These are phyloP conservation scores for Dacryopinax spathularia DNA, from an alignment of 768 basidiomycete species.

Conservation along the genomic window DNA sequence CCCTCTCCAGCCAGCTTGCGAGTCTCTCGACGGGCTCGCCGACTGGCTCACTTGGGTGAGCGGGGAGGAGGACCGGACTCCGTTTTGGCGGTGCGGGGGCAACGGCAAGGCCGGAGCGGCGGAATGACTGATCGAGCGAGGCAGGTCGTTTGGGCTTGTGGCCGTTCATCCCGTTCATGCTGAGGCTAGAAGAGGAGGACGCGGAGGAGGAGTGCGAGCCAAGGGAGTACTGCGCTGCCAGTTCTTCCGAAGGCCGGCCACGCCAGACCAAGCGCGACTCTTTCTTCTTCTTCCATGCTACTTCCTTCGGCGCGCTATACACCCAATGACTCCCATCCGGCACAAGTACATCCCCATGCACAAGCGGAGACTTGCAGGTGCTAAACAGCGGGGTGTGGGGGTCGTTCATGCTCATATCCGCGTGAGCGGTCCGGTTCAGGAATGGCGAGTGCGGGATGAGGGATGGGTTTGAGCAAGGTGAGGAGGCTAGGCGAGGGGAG, in stretches of 20 bases:
- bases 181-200: conserved; percentile 10
- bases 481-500: conserved; percentile 2
- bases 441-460: conserved; percentile 6
- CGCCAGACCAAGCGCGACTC: conserved; percentile 18
- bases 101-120: conserved; percentile 9
- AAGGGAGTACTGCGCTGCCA: no score
- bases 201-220: no score
- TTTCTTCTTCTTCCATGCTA: conserved; percentile 19
- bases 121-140: conserved; percentile 18
- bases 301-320: conserved; percentile 10
- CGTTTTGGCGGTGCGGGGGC: background rate
- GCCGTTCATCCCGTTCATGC: conserved; percentile 14
- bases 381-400: conserved; percentile 19
- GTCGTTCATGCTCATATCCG: conserved; percentile 12
- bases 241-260: conserved; percentile 22
- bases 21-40: background rate
- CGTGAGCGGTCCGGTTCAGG: conserved; percentile 13
- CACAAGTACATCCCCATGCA: conserved; percentile 21
- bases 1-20: conserved; percentile 8
- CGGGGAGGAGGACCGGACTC: conserved; percentile 8
- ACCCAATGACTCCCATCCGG: conserved; percentile 21
- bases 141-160: background rate
- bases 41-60: conserved; percentile 2
- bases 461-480: conserved; percentile 17
- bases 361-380: conserved; percentile 16